Conservation (phyloP, 768 basidiomycete species). For the Boletus subcaerulescens region DNA sequence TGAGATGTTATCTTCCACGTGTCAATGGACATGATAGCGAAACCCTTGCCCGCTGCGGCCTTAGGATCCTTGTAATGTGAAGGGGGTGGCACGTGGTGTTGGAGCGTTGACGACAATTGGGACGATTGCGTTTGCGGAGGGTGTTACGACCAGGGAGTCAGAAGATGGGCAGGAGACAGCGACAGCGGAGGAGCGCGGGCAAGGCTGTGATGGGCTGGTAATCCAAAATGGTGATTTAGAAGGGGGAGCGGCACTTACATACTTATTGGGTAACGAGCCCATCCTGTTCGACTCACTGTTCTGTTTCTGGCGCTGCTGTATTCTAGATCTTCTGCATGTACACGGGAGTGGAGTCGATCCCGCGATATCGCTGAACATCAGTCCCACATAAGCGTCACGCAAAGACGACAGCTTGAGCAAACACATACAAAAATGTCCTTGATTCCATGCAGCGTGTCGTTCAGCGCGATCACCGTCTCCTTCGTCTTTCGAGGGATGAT, state of each 20-base stretch:
- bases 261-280: too few species aligned
- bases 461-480: not conserved
- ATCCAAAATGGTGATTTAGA: too few species aligned
- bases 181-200: too few species aligned
- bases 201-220: too few species aligned
- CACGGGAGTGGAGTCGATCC: not conserved
- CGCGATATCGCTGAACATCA: not conserved
- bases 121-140: not conserved
- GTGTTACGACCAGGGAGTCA: too few species aligned
- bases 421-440: constrained; percentile 10
- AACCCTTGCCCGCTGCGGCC: too few species aligned
- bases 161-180: not conserved
- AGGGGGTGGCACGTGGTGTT: not conserved
- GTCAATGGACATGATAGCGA: not conserved
- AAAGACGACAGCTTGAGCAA: not conserved
- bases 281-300: too few species aligned
- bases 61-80: too few species aligned
- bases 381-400: too few species aligned
- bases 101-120: not conserved
- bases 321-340: too few species aligned
- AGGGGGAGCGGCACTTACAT: too few species aligned
- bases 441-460: not conserved
- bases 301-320: too few species aligned
- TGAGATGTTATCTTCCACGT: not conserved
- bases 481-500: constrained; percentile 2